phyloP scores from a whole-genome alignment of 257 asterid species.

The Handroanthus guayacan region DNA sequence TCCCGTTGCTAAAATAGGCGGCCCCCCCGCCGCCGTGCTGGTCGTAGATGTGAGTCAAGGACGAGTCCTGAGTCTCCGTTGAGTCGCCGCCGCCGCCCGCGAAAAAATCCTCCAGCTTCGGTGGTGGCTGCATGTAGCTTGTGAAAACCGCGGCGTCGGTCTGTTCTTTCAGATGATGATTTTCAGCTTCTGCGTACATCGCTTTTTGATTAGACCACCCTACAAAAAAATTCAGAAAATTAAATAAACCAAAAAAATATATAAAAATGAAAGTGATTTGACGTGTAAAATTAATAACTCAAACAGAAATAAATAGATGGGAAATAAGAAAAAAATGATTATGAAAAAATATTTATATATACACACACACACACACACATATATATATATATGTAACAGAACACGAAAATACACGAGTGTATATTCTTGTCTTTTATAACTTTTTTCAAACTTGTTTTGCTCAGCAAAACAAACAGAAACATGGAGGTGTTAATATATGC shows the following conservation, averaged over 20 bases:
- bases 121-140: conserved; percentile 67
- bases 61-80: conserved; percentile 69
- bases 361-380: background rate
- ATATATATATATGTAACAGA: conserved; percentile 37
- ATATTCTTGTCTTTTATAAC: conserved; percentile 54
- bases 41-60: conserved; percentile 78
- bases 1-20: conserved; percentile 48
- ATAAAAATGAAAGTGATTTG: conserved; percentile 22
- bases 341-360: background rate
- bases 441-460: conserved; percentile 51
- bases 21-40: conserved; percentile 42
- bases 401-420: conserved; percentile 46
- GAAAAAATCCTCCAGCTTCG: conserved; percentile 88
- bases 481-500: conserved; percentile 37
- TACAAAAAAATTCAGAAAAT: conserved; percentile 14
- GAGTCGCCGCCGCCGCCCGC: conserved; percentile 90
- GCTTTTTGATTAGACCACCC: conserved; percentile 66
- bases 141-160: conserved; percentile 41
- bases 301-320: background rate
- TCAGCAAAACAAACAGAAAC: conserved; percentile 62
- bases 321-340: background rate
- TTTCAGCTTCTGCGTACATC: conserved; percentile 51
- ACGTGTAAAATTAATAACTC: conserved; percentile 29
- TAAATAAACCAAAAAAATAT: too few relatives aligned
- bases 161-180: conserved; percentile 36